Conservation (phyloP, 371 early-diverging fungal species). For the Apophysomyces sp. region DNA sequence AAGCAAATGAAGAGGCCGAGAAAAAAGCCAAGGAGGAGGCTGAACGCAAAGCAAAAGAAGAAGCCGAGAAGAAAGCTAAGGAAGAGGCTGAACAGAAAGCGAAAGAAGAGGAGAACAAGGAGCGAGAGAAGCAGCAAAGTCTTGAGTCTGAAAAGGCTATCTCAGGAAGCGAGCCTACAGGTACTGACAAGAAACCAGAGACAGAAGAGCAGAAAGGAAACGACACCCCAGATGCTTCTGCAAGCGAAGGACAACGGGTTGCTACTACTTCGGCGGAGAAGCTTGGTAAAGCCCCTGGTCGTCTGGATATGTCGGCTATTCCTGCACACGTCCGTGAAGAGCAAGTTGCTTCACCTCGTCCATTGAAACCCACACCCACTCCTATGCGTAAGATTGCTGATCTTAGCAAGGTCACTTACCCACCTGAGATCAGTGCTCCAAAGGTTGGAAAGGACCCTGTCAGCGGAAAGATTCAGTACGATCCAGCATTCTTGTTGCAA, state of each 20-base stretch:
- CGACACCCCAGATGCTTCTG: no score
- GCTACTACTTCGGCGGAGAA: slow-evolving; percentile 37
- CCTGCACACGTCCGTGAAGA: slow-evolving; percentile 25
- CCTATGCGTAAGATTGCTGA: slow-evolving; percentile 35
- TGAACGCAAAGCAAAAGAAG: slow-evolving; percentile 32
- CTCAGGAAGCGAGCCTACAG: no score
- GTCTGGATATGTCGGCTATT: slow-evolving; percentile 32
- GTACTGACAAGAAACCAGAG: no score
- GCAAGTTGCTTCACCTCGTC: slow-evolving; percentile 13
- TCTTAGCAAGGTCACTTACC: slow-evolving; percentile 36
- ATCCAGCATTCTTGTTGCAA: slow-evolving; percentile 76
- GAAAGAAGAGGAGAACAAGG: slow-evolving; percentile 33
- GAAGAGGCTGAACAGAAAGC: slow-evolving; percentile 34
- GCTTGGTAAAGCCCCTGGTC: slow-evolving; percentile 33
- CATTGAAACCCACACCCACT: slow-evolving; percentile 21
- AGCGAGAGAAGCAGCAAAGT: slow-evolving; percentile 36
- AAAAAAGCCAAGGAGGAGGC: slow-evolving; percentile 13
- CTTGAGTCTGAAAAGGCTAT: no score
- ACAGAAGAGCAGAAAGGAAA: slow-evolving; percentile 14
- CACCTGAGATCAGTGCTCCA: slow-evolving; percentile 44
- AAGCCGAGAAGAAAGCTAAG: slow-evolving; percentile 31
- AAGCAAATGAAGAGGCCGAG: slow-evolving; percentile 35
- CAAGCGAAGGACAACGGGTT: slow-evolving; percentile 28
- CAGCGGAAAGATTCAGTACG: slow-evolving; percentile 60
- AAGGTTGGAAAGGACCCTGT: slow-evolving; percentile 29